Conservation (phyloP, 73 alveolate genomes). For the Paramecium octaurelia region DNA sequence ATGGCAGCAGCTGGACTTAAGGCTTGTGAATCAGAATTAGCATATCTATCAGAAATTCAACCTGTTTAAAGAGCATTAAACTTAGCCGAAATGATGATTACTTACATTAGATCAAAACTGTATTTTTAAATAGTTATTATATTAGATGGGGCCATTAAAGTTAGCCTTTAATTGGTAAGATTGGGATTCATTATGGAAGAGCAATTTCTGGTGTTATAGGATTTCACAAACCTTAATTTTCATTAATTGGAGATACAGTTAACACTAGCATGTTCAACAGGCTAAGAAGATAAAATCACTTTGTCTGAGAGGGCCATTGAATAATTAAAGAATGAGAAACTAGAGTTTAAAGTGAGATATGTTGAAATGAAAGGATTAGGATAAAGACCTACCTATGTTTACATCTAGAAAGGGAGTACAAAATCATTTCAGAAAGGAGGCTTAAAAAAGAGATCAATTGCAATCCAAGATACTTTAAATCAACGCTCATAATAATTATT, state of each 20-base stretch:
- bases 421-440: not conserved
- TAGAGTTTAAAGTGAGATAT: not conserved
- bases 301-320: constrained; percentile 46
- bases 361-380: constrained; percentile 44
- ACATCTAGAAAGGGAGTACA: not conserved
- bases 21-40: constrained; percentile 47
- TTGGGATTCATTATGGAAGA: constrained; percentile 53
- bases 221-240: constrained; percentile 56
- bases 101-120: not conserved
- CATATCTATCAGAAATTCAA: constrained; percentile 25
- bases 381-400: not conserved
- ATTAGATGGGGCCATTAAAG: constrained; percentile 21
- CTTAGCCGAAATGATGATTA: constrained; percentile 1
- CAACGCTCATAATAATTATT: not conserved
- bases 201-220: constrained; percentile 62
- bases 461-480: not conserved
- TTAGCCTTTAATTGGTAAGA: constrained; percentile 5
- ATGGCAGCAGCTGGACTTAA: constrained; percentile 53
- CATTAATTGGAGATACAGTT: constrained; percentile 57
- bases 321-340: constrained; percentile 6
- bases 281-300: constrained; percentile 30
- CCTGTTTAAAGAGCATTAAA: constrained; percentile 56
- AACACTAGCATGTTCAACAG: constrained; percentile 59
- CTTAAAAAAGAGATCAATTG: not conserved
- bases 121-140: not conserved